Evolutionary conservation across 805 yeast genomes (phyloP).

Genomic region (Spathaspora passalidarum): DNA sequence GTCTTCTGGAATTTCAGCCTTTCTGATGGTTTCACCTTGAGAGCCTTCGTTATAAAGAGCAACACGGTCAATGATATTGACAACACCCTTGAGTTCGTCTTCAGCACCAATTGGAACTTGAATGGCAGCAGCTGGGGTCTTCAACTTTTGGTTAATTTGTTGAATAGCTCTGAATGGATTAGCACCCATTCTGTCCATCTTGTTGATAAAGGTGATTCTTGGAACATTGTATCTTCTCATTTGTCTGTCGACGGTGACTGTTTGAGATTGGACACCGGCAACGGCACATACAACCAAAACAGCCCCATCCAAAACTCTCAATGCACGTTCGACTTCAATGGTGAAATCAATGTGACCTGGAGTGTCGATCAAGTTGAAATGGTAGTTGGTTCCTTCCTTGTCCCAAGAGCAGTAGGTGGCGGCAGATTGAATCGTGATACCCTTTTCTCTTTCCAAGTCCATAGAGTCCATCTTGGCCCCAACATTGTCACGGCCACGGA

Average conservation of each 20-base stretch:
- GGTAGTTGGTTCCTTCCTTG: constrained; percentile 64
- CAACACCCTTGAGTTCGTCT: constrained; percentile 79
- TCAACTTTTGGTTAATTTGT: constrained; percentile 82
- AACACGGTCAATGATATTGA: constrained; percentile 83
- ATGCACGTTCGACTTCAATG: constrained; percentile 97
- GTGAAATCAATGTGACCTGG: constrained; percentile 99
- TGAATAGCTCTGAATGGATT: constrained; percentile 94
- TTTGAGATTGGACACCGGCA: constrained; percentile 96
- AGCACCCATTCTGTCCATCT: constrained; percentile 99
- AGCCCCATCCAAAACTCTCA: constrained; percentile 97
- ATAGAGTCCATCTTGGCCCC: constrained; percentile 99
- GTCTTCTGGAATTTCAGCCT: constrained; percentile 68
- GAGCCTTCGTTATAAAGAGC: constrained; percentile 86
- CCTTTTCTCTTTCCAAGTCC: constrained; percentile 98
- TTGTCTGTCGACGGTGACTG: constrained; percentile 98
- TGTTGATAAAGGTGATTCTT: constrained; percentile 91
- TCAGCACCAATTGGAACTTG: constrained; percentile 98
- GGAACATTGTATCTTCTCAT: constrained; percentile 99
- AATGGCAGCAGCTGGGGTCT: constrained; percentile 93
- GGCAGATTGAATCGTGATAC: constrained; percentile 97
- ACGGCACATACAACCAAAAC: constrained; percentile 98
- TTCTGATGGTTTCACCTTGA: constrained; percentile 79
- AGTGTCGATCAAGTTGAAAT: constrained; percentile 93
- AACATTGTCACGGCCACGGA: constrained; percentile 92
- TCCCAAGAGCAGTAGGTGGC: constrained; percentile 98